Conservation (phyloP, 352 stramenopile genomes). For the Elongisporangium prolatum region DNA sequence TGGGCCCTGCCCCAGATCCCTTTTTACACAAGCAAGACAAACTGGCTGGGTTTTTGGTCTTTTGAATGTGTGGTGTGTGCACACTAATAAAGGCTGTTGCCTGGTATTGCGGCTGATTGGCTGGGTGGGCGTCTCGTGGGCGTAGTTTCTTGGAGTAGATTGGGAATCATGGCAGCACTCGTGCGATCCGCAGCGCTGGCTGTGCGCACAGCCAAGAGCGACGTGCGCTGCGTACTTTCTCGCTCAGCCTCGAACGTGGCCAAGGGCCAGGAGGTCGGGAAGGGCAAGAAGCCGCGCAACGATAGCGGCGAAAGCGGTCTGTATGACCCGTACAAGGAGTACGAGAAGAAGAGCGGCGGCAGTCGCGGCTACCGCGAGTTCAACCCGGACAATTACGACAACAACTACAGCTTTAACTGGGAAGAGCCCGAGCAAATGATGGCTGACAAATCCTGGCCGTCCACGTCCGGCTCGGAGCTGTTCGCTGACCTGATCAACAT, state of each 20-base stretch:
- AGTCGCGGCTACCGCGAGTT: conserved; percentile 75
- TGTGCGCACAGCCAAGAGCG: conserved; percentile 17
- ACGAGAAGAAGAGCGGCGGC: conserved; percentile 64
- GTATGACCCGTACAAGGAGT: conserved; percentile 82
- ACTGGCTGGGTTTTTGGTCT: background rate
- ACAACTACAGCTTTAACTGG: conserved; percentile 60
- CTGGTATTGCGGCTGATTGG: conserved; percentile 8
- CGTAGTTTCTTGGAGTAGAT: background rate
- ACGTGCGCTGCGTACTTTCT: conserved; percentile 7
- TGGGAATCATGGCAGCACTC: conserved; percentile 6
- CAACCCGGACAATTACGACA: conserved; percentile 59
- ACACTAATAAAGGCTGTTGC: background rate
- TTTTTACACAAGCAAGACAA: background rate
- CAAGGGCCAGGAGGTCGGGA: background rate
- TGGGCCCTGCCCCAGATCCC: background rate
- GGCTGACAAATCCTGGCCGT: conserved; percentile 86
- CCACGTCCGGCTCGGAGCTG: conserved; percentile 70
- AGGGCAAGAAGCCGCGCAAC: conserved; percentile 11
- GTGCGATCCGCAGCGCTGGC: conserved; percentile 32
- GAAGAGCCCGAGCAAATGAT: conserved; percentile 77
- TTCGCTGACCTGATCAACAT: conserved; percentile 84
- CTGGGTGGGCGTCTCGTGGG: conserved; percentile 8
- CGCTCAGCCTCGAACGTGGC: conserved; percentile 8
- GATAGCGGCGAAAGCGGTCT: conserved; percentile 33
- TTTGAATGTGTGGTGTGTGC: background rate